Evolutionary conservation across 2,329 filamentous ascomycete genomes (phyloP), one percentile per base, ranked within the genome.

Genomic region (Colletotrichum karsti): DNA sequence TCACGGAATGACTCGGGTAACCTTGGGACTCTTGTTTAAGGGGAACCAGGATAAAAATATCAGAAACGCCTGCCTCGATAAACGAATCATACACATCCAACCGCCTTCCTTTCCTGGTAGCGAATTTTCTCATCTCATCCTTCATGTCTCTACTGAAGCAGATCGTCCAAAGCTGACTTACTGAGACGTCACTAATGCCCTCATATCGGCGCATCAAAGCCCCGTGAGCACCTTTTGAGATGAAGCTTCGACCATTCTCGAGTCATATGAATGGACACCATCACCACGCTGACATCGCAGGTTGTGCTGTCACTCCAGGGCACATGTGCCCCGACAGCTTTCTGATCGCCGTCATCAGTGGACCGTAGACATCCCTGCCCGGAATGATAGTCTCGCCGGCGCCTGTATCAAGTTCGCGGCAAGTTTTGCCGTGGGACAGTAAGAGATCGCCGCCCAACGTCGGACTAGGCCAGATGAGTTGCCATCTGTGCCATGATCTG

Each of bases 381-480:
- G 5, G 44, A n/a, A 51, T 35, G n/a, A 26, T 42, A 50, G 22
- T 28, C 26, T 53, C 33, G 20, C 12, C 24, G 20, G 51, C 42
- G 42, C 57, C 37, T 51, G 64, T 57, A 57, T 51, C 64, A 67
- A 20, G 42, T 50, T 20, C 28, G 51, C 64, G 44, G 59, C 59
- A 63, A 30, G 33, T 39, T 44, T 57, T 67, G 64, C 64, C 64
- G 64, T 56, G 37, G 35, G 9, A 41, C 28, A 39, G 51, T 18
- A 37, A 7, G 20, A 20, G 20, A 35, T 42, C 24, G 44, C 15
- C n/a, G 7, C 37, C 30, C 26, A 3, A 18, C 37, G 9, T 28
- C 3, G 9, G 46, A 48, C 15, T 5, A 18, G 41, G 35, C 22
- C 41, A 56, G 30, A 50, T 30, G 10, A 55, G 33, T 18, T n/a